These are phyloP conservation scores for Alternaria atra DNA, from an alignment of 2,329 filamentous ascomycete species.

Conservation along the genomic window DNA sequence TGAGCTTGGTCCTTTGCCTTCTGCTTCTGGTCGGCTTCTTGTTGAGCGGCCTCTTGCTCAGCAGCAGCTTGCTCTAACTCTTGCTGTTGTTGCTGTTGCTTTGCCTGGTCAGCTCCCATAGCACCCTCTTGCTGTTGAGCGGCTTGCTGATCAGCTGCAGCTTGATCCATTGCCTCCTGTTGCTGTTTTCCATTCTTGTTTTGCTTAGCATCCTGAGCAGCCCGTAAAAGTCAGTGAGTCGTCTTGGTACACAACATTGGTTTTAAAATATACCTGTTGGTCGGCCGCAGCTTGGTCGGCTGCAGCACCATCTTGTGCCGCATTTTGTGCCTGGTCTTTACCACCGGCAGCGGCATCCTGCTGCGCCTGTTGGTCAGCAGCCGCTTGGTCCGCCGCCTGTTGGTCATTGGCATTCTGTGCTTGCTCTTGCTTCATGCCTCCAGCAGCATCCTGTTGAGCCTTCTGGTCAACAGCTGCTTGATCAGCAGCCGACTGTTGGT, in stretches of 20 bases:
- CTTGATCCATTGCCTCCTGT: conserved; percentile 4
- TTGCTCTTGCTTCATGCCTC: not conserved
- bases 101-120: not conserved
- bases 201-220: conserved; percentile 2
- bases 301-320: not conserved
- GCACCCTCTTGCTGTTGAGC: conserved; percentile 4
- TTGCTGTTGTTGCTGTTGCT: conserved; percentile 6
- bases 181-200: not conserved
- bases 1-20: conserved; percentile 11
- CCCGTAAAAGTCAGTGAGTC: not conserved
- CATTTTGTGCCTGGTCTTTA: not conserved
- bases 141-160: conserved; percentile 10
- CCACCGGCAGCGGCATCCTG: not conserved
- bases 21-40: conserved; percentile 11
- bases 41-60: conserved; percentile 9
- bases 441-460: not conserved
- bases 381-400: conserved; percentile 5
- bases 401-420: not conserved
- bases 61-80: conserved; percentile 14
- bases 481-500: not conserved
- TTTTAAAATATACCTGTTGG: not conserved
- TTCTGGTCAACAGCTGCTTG: conserved; percentile 12
- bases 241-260: not conserved
- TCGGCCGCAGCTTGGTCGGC: conserved; percentile 8
- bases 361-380: conserved; percentile 4